Evolutionary conservation across 2,329 filamentous ascomycete species (phyloP).

Genomic region (Penicillium sp.): DNA sequence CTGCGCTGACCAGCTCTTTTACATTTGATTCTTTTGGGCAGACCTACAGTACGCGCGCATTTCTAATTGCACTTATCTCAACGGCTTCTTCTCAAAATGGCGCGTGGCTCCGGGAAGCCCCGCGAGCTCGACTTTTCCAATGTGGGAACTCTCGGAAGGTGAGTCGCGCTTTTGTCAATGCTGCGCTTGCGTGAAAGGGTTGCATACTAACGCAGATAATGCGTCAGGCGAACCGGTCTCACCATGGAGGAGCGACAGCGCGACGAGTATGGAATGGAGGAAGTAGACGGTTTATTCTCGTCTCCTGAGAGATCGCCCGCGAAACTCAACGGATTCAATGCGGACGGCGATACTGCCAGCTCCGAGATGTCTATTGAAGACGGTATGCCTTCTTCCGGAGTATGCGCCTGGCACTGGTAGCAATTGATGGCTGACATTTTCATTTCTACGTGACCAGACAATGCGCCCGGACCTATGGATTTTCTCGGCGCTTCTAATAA

Average conservation of each 20-base stretch:
- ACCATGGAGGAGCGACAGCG: slow-evolving; percentile 77
- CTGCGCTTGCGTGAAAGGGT: slow-evolving; percentile 3
- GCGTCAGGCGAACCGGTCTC: slow-evolving; percentile 80
- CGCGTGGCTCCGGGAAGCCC: slow-evolving; percentile 43
- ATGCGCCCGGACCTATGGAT: slow-evolving; percentile 46
- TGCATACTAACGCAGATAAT: slow-evolving; percentile 19
- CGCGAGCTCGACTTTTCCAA: slow-evolving; percentile 53
- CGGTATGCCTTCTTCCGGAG: slow-evolving; percentile 50
- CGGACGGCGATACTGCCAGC: slow-evolving; percentile 49
- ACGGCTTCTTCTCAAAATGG: slow-evolving; percentile 33
- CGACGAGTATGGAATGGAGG: slow-evolving; percentile 91
- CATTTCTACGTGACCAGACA: slow-evolving; percentile 32
- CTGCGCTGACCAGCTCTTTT: neutral
- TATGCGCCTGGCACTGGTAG: neutral
- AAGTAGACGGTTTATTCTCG: slow-evolving; percentile 83
- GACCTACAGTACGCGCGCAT: neutral
- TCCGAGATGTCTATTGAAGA: slow-evolving; percentile 67
- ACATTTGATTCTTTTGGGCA: neutral
- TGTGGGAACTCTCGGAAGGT: slow-evolving; percentile 52
- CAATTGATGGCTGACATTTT: slow-evolving; percentile 13
- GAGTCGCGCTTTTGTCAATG: slow-evolving; percentile 17
- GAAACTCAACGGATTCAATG: slow-evolving; percentile 34
- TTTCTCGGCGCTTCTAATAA: slow-evolving; percentile 40
- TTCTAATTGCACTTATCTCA: neutral
- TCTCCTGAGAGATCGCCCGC: slow-evolving; percentile 70